Conservation (phyloP, 139 green algal species). For the Zygnema circumcarinatum region DNA sequence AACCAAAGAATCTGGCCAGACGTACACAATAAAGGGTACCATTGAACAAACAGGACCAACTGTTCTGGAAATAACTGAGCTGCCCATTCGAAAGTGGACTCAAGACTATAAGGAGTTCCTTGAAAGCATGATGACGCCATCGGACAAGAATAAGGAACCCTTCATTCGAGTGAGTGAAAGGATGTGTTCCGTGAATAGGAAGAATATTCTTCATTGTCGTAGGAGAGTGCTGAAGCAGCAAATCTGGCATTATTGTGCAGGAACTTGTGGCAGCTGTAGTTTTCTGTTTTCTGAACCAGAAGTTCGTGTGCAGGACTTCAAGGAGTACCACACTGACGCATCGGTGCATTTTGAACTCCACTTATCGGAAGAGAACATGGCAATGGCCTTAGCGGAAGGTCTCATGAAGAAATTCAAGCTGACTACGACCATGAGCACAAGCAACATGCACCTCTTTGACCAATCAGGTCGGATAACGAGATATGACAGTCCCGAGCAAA, state of each 20-base stretch:
- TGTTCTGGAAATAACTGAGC: conserved; percentile 92
- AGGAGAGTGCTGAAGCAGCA: too few species aligned
- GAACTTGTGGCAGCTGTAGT: too few species aligned
- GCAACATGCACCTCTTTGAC: conserved; percentile 99
- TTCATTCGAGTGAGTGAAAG: conserved; percentile 63
- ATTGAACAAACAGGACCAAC: conserved; percentile 73
- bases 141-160: conserved; percentile 70
- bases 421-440: conserved; percentile 77
- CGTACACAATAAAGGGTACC: conserved; percentile 78
- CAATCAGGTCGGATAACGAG: conserved; percentile 85
- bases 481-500: conserved; percentile 86
- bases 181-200: too few species aligned
- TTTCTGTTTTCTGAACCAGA: too few species aligned
- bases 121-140: conserved; percentile 77
- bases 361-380: conserved; percentile 75
- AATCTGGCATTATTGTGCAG: too few species aligned
- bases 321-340: conserved; percentile 89
- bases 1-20: conserved; percentile 43
- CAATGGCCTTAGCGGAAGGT: conserved; percentile 66
- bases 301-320: conserved; percentile 81
- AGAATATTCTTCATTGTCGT: too few species aligned
- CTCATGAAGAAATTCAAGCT: conserved; percentile 94
- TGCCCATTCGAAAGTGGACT: conserved; percentile 96
- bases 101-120: conserved; percentile 99
- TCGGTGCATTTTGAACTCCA: conserved; percentile 89